Evolutionary conservation across 768 basidiomycete species (phyloP), one percentile per base, ranked within the genome.

Genomic region (Suillus ampliporus): DNA sequence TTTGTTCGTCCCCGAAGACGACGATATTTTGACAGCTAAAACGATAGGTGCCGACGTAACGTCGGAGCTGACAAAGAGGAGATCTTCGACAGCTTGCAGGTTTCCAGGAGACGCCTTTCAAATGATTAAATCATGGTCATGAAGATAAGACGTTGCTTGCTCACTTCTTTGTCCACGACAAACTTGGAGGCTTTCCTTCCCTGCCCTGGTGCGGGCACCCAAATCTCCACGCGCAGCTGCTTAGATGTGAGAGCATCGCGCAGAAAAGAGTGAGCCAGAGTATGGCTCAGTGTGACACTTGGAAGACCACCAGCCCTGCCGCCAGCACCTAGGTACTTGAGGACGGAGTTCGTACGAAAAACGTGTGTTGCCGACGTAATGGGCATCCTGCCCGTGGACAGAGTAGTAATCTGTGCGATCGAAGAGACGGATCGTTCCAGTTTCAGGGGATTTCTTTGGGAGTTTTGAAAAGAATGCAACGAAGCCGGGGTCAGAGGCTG

Each of bases 141-240:
- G 3, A 26, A 28, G 2, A 23, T 17, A 10, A 34, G 62, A 57
- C 35, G 28, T 26, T 52, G 7, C 10, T 35, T 40, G 61, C 83
- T 50, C 72, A 87, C 94, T 87, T 90, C 89, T 77, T 95, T 95
- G 71, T 89, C 88, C 48, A 98, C 70, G 34, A 80, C 82, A 76
- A 96, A 98, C 70, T 88, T 91, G 3, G 82, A 72, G 8, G 84
- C 83, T 62, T 90, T 92, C 75, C 93, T 95, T 4, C 87, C 88
- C 62, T 89, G 86, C 0, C 87, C 88, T 7, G 84, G 79, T 67
- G 92, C 90, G 1, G 91, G 86, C 13, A 76, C 80, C 89, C 94
- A 97, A 52, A 99, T 97, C 74, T 99, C 95, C 5, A 99, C 86
- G 51, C 92, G 85, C 64, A 99, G 84, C 77, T 99, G 97, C 74